Evolutionary conservation across 371 early-diverging fungal genomes (phyloP).

Genomic region (Caulochytrium protostelioides): DNA sequence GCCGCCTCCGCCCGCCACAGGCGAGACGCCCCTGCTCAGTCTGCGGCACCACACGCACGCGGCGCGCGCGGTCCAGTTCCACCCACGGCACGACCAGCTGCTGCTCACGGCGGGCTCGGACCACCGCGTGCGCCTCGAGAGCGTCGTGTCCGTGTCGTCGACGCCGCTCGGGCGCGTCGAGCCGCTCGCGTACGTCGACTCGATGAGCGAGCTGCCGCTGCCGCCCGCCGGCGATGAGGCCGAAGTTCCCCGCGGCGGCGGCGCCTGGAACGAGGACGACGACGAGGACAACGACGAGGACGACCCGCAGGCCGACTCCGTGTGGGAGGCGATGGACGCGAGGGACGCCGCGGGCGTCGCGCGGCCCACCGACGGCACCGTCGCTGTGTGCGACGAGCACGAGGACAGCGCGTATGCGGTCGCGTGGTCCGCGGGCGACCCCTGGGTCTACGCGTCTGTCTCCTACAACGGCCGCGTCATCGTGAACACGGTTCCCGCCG

Average conservation of each 20-base stretch:
- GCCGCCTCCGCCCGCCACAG: too few species aligned
- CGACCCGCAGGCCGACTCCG: too few species aligned
- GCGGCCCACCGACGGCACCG: slow-evolving; percentile 59
- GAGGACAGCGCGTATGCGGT: slow-evolving; percentile 77
- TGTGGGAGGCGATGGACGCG: too few species aligned
- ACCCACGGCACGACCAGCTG: slow-evolving; percentile 72
- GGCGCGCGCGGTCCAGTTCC: too few species aligned
- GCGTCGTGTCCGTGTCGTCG: slow-evolving; percentile 57
- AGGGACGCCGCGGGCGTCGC: too few species aligned
- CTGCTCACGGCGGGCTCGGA: slow-evolving; percentile 63
- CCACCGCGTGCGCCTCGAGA: slow-evolving; percentile 60
- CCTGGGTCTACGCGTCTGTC: slow-evolving; percentile 83
- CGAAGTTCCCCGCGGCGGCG: too few species aligned
- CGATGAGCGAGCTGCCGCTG: too few species aligned
- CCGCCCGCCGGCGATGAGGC: too few species aligned
- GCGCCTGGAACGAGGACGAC: slow-evolving; percentile 18
- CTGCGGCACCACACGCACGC: too few species aligned
- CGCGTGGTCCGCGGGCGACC: slow-evolving; percentile 70
- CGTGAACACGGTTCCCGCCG: slow-evolving; percentile 61
- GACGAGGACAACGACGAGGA: slow-evolving; percentile 11
- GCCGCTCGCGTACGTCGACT: too few species aligned
- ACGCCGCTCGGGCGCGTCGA: slow-evolving; percentile 28
- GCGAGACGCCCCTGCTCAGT: too few species aligned
- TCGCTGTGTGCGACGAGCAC: slow-evolving; percentile 64
- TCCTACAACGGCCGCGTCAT: slow-evolving; percentile 80